phyloP scores from a whole-genome alignment of 352 stramenopile genomes.

The Phytophthora quininea region DNA sequence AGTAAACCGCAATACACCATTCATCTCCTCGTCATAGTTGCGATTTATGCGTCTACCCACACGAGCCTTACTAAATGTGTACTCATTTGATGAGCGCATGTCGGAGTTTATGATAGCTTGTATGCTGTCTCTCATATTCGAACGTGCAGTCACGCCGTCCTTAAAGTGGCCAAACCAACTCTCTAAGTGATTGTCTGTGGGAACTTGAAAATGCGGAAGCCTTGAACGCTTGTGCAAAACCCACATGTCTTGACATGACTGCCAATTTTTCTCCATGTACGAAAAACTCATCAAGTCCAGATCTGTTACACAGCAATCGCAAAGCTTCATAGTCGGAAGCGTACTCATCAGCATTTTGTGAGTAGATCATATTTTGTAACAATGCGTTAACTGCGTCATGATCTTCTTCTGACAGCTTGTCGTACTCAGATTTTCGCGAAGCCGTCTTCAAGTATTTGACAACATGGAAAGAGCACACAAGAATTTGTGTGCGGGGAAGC shows the following conservation, averaged over 20 bases:
- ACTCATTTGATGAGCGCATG: constrained; percentile 5
- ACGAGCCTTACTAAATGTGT: neutral
- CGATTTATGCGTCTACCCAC: neutral
- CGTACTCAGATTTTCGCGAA: constrained; percentile 14
- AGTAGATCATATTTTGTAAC: constrained; percentile 28
- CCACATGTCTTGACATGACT: neutral
- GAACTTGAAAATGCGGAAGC: constrained; percentile 23
- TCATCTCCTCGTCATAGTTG: constrained; percentile 32
- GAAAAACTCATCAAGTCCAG: neutral
- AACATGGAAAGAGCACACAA: constrained; percentile 29
- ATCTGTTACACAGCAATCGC: neutral
- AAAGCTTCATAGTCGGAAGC: neutral
- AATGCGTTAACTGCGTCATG: constrained; percentile 8
- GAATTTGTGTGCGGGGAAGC: constrained; percentile 11
- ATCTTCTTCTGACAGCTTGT: constrained; percentile 9
- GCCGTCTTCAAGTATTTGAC: constrained; percentile 16
- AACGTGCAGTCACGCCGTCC: constrained; percentile 4
- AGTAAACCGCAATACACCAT: constrained; percentile 12
- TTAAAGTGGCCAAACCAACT: constrained; percentile 38
- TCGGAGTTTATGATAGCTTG: constrained; percentile 11
- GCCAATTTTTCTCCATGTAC: neutral
- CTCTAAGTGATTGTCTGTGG: constrained; percentile 41
- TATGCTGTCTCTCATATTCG: constrained; percentile 9
- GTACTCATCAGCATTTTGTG: neutral
- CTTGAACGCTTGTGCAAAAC: constrained; percentile 15